Conservation (phyloP, 768 basidiomycete genomes). For the Rhizopogon vinicolor region DNA sequence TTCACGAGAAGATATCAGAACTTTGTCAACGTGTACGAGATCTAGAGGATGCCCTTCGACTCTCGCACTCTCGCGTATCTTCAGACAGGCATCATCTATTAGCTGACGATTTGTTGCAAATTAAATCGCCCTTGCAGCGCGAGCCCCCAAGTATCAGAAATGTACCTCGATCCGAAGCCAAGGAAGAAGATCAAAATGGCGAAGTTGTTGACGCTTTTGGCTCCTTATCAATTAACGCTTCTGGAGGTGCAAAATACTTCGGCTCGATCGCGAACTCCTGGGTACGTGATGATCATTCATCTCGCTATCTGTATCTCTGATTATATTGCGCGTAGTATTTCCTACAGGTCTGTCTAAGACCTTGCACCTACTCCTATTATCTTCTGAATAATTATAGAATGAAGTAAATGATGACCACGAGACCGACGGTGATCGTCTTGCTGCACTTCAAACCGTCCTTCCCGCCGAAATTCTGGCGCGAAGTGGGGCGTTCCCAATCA, state of each 20-base stretch:
- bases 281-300: conserved; percentile 37
- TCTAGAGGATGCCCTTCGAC: conserved; percentile 66
- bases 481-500: conserved; percentile 63
- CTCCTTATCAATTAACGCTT: conserved; percentile 66
- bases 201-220: conserved; percentile 81
- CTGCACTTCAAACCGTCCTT: conserved; percentile 49
- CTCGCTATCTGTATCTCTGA: conserved; percentile 7
- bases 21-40: conserved; percentile 71
- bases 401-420: conserved; percentile 55
- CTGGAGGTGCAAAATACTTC: conserved; percentile 72
- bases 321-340: conserved; percentile 48
- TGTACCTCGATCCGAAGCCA: conserved; percentile 30
- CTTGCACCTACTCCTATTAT: neutral
- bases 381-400: conserved; percentile 37
- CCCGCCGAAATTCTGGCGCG: conserved; percentile 59
- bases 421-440: conserved; percentile 38
- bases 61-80: conserved; percentile 54
- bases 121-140: conserved; percentile 74
- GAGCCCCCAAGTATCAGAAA: conserved; percentile 47
- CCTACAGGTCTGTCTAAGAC: conserved; percentile 50
- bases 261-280: conserved; percentile 75
- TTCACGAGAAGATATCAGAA: conserved; percentile 79
- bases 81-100: conserved; percentile 63
- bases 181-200: conserved; percentile 60
- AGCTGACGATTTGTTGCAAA: conserved; percentile 63